Conservation (phyloP, 208 protist genomes). For the Trypanosoma mega region DNA sequence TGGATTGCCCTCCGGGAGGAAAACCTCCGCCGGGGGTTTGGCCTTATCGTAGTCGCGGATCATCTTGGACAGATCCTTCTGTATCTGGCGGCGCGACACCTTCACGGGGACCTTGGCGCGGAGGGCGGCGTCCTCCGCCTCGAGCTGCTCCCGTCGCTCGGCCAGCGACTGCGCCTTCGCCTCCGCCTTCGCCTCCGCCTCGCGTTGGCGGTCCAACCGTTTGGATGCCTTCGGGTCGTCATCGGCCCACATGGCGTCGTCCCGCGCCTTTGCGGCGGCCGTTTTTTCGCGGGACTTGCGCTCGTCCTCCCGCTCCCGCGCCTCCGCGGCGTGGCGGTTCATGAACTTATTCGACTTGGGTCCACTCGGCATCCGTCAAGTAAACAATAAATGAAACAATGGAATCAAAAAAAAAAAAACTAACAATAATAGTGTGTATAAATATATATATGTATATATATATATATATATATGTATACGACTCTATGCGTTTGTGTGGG, state of each 20-base stretch:
- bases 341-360: constrained; percentile 82
- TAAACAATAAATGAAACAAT: constrained; percentile 5
- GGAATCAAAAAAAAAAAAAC: neutral
- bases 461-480: too few species aligned
- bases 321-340: constrained; percentile 86
- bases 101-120: constrained; percentile 64
- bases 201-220: constrained; percentile 56
- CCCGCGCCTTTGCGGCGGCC: constrained; percentile 35
- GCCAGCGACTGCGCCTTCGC: constrained; percentile 49
- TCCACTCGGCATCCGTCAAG: constrained; percentile 72
- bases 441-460: neutral
- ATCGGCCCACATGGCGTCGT: constrained; percentile 77
- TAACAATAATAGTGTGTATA: neutral
- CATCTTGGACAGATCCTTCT: constrained; percentile 87
- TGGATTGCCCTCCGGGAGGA: constrained; percentile 44
- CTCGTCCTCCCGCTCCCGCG: constrained; percentile 67
- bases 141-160: constrained; percentile 73
- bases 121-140: constrained; percentile 66
- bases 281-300: constrained; percentile 31
- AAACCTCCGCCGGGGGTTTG: constrained; percentile 31
- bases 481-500: too few species aligned
- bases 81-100: constrained; percentile 69
- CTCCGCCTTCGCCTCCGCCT: constrained; percentile 58
- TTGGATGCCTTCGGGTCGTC: constrained; percentile 61
- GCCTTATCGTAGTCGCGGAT: constrained; percentile 79